Conservation (phyloP, 2,329 filamentous ascomycete genomes). For the Fusarium irregulare region DNA sequence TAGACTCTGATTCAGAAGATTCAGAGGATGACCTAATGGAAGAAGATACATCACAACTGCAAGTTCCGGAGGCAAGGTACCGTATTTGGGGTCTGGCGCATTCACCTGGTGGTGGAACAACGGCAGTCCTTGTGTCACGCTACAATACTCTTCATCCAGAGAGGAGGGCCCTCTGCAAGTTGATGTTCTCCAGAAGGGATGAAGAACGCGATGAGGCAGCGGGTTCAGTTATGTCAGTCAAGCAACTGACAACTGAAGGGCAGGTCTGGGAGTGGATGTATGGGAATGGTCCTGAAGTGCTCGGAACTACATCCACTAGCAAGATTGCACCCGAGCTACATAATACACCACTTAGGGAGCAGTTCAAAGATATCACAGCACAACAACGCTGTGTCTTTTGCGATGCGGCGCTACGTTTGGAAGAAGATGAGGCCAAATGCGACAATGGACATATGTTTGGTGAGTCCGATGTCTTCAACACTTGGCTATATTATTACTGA, state of each 20-base stretch:
- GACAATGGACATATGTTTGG: slow-evolving; percentile 55
- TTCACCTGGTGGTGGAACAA: slow-evolving; percentile 64
- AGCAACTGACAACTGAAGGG: slow-evolving; percentile 60
- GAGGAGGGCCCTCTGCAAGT: slow-evolving; percentile 52
- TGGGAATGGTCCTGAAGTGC: slow-evolving; percentile 60
- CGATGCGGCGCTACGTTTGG: slow-evolving; percentile 48
- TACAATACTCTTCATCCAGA: slow-evolving; percentile 63
- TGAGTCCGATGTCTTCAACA: slow-evolving; percentile 40
- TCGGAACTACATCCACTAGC: slow-evolving; percentile 51
- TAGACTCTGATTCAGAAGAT: slow-evolving; percentile 50
- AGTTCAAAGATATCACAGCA: slow-evolving; percentile 53
- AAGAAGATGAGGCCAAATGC: slow-evolving; percentile 54
- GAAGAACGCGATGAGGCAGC: slow-evolving; percentile 22
- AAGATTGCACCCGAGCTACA: slow-evolving; percentile 27
- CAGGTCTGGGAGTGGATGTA: slow-evolving; percentile 70
- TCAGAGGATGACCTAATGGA: slow-evolving; percentile 48
- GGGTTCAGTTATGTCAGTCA: background rate
- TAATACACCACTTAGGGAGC: slow-evolving; percentile 48
- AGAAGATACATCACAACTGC: slow-evolving; percentile 52
- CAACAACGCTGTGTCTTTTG: slow-evolving; percentile 63
- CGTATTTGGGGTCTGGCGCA: slow-evolving; percentile 65
- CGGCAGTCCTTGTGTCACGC: slow-evolving; percentile 62
- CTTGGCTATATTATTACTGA: background rate
- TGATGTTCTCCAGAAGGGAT: slow-evolving; percentile 53
- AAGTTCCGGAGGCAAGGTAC: slow-evolving; percentile 62